Conservation (phyloP, 2,329 filamentous ascomycete genomes). For the Fonsecaea multimorphosa region DNA sequence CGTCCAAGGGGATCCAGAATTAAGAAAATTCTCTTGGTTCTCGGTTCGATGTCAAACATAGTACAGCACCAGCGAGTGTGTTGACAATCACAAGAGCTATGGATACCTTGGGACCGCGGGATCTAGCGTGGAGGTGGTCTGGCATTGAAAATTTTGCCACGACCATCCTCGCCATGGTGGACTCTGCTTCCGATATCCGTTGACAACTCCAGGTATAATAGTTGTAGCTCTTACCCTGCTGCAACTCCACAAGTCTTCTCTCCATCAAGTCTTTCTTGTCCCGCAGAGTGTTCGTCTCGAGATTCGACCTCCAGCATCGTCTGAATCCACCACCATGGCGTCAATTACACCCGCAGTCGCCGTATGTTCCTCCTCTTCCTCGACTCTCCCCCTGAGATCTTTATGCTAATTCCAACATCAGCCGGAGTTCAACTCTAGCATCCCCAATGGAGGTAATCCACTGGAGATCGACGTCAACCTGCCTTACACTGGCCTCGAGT, state of each 20-base stretch:
- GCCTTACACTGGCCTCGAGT: conserved; percentile 65
- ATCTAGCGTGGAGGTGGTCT: conserved; percentile 26
- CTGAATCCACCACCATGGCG: conserved; percentile 22
- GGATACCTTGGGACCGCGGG: conserved; percentile 16
- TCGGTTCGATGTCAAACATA: conserved; percentile 20
- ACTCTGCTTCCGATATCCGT: conserved; percentile 3
- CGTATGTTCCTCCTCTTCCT: conserved; percentile 2
- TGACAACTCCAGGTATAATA: conserved; percentile 18
- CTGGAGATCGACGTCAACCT: conserved; percentile 61
- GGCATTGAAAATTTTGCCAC: conserved; percentile 1
- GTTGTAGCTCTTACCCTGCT: conserved; percentile 12
- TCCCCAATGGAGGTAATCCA: conserved; percentile 62
- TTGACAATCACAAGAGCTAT: background rate
- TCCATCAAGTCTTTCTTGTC: conserved; percentile 9
- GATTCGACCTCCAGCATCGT: background rate
- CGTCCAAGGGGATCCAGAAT: conserved; percentile 8
- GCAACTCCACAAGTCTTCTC: conserved; percentile 11
- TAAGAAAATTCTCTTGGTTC: conserved; percentile 2
- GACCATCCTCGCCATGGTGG: conserved; percentile 5
- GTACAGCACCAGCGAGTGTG: background rate
- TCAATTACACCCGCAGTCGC: conserved; percentile 20
- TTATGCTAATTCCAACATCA: conserved; percentile 12
- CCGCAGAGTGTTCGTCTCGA: background rate
- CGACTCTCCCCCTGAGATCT: background rate
- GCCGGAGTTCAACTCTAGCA: conserved; percentile 44